These are phyloP conservation scores for Sporothrix mexicana DNA, from an alignment of 2,329 filamentous ascomycete species.

Conservation along the genomic window DNA sequence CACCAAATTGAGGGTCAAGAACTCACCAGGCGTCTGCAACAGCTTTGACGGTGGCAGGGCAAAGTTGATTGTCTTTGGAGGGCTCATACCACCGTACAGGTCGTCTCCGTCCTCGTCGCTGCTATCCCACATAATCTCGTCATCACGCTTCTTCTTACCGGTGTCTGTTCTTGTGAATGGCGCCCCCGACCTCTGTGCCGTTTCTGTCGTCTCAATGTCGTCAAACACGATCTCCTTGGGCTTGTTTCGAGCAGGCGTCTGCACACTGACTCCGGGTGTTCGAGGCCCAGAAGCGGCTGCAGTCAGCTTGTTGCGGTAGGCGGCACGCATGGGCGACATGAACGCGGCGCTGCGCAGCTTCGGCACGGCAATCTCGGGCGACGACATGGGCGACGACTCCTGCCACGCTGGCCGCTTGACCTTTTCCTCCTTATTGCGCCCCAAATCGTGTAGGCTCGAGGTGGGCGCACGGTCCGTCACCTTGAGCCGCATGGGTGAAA, in stretches of 20 bases:
- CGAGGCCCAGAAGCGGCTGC: conserved; percentile 59
- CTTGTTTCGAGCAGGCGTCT: conserved; percentile 69
- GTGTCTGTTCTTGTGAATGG: conserved; percentile 34
- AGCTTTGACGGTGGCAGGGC: conserved; percentile 77
- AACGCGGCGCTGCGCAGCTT: conserved; percentile 86
- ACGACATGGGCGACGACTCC: conserved; percentile 67
- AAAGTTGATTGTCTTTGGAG: conserved; percentile 92
- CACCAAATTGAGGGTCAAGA: too few species aligned
- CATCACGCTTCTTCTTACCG: conserved; percentile 44
- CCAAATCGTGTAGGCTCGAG: conserved; percentile 35
- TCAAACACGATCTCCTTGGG: conserved; percentile 52
- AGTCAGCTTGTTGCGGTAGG: conserved; percentile 50
- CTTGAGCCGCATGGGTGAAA: conserved; percentile 54
- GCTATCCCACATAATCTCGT: conserved; percentile 76
- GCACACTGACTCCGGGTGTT: conserved; percentile 84
- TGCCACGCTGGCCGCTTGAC: conserved; percentile 48
- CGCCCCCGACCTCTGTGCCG: neutral
- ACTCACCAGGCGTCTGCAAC: conserved; percentile 77
- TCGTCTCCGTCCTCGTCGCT: conserved; percentile 69
- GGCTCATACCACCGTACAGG: conserved; percentile 75
- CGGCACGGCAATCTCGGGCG: conserved; percentile 79
- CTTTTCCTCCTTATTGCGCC: conserved; percentile 37
- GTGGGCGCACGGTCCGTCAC: conserved; percentile 43
- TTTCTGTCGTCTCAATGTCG: conserved; percentile 31
- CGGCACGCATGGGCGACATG: conserved; percentile 67